phyloP scores from a whole-genome alignment of 176 grass and related monocot species.

The Eleusine indica region DNA sequence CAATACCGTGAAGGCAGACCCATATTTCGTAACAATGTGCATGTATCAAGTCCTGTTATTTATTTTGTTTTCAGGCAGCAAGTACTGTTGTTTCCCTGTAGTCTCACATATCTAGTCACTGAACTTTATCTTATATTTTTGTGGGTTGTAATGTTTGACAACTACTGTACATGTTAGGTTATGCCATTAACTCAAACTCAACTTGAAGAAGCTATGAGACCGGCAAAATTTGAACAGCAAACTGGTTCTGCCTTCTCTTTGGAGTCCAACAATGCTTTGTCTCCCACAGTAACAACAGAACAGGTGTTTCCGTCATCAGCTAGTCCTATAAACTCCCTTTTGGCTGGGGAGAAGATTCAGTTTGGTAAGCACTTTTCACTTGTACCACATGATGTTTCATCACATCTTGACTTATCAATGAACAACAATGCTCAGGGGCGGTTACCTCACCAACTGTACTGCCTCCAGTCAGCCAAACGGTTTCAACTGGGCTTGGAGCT shows the following conservation, averaged over 20 bases:
- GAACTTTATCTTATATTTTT: slow-evolving; percentile 27
- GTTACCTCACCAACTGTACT: slow-evolving; percentile 81
- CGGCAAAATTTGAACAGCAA: slow-evolving; percentile 73
- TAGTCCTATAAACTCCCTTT: slow-evolving; percentile 82
- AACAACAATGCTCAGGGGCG: slow-evolving; percentile 63
- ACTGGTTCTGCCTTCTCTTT: slow-evolving; percentile 55
- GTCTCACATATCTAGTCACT: background rate
- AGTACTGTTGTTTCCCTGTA: background rate
- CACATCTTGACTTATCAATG: background rate
- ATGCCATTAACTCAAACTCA: slow-evolving; percentile 96
- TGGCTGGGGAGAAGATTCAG: slow-evolving; percentile 93
- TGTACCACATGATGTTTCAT: slow-evolving; percentile 30
- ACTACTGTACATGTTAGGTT: slow-evolving; percentile 59
- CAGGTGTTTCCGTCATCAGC: slow-evolving; percentile 55
- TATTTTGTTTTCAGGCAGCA: slow-evolving; percentile 23
- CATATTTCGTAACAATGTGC: background rate
- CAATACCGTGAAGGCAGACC: background rate
- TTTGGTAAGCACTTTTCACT: slow-evolving; percentile 76
- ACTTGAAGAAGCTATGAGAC: slow-evolving; percentile 97
- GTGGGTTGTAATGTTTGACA: slow-evolving; percentile 22
- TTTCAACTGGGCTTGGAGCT: slow-evolving; percentile 73
- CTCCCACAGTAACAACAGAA: slow-evolving; percentile 49
- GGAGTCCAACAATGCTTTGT: slow-evolving; percentile 57
- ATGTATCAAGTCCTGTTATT: background rate
- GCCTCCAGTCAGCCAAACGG: slow-evolving; percentile 58